Percentiles rank a stretch among this genome's conserved stretches.
phyloP scores from a whole-genome alignment of 768 basidiomycete species.

The Mycena vitilis region DNA sequence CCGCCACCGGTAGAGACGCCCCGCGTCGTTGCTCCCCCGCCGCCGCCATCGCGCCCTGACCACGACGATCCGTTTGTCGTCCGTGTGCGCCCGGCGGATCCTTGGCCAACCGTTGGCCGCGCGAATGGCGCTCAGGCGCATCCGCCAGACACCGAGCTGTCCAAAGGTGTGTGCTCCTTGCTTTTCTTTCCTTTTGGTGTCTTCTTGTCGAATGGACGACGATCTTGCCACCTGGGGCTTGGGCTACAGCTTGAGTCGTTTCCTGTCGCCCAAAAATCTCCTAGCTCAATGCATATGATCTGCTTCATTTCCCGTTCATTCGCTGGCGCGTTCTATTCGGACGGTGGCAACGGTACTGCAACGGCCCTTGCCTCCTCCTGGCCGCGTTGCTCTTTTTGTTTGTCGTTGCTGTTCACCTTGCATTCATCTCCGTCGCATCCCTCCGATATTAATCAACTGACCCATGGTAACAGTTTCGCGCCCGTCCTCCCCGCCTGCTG shows the following conservation, averaged over 20 bases:
- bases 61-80: constrained; percentile 30
- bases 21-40: neutral
- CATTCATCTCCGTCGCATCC: neutral
- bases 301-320: neutral
- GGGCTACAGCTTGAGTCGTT: no score
- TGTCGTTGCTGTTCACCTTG: neutral
- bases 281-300: no score
- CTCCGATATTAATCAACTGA: neutral
- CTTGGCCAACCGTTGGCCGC: constrained; percentile 28
- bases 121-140: constrained; percentile 11
- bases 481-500: constrained; percentile 12
- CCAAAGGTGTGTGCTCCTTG: neutral
- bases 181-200: neutral
- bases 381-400: neutral
- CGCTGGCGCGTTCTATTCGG: neutral
- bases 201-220: no score
- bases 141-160: neutral
- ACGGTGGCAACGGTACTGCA: neutral
- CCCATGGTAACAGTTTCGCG: constrained; percentile 11
- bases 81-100: constrained; percentile 11
- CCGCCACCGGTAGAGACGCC: neutral
- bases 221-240: no score
- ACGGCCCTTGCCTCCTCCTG: neutral
- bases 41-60: constrained; percentile 3
- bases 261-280: no score